phyloP scores from a whole-genome alignment of 371 early-diverging fungal genomes.

The Rhizopus sp. region DNA sequence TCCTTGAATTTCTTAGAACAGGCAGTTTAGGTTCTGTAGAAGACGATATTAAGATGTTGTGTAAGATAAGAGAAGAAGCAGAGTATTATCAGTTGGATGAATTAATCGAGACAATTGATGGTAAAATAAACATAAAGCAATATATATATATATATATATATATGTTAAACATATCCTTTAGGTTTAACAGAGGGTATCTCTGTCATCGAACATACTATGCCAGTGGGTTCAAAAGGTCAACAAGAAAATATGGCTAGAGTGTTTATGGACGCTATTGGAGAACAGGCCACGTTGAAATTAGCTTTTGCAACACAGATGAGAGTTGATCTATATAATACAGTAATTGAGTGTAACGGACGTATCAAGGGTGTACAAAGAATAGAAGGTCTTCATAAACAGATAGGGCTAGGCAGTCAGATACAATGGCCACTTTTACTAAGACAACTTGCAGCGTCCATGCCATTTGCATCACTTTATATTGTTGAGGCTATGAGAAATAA shows the following conservation, averaged over 20 bases:
- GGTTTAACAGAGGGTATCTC: neutral
- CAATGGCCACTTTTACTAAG: neutral
- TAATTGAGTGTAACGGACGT: neutral
- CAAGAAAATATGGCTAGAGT: neutral
- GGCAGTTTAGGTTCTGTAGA: constrained; percentile 1
- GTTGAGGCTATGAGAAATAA: constrained; percentile 1
- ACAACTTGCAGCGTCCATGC: neutral
- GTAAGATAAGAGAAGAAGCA: constrained; percentile 1
- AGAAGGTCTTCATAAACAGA: neutral
- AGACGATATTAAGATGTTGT: neutral
- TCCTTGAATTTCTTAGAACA: neutral
- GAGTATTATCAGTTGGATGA: constrained; percentile 1
- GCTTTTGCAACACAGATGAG: constrained; percentile 3
- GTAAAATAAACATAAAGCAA: neutral
- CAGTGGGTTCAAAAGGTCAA: neutral
- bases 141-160: no score
- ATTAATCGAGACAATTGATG: neutral
- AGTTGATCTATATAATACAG: neutral
- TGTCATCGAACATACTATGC: neutral
- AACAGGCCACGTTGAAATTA: neutral
- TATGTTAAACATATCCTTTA: neutral
- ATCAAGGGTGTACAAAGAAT: neutral
- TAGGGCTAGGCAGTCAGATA: neutral
- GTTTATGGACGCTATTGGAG: constrained; percentile 1
- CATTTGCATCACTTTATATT: neutral